Evolutionary conservation across 495 filamentous ascomycete genomes (phyloP).

Genomic region (Hyaloscypha hepaticicola): DNA sequence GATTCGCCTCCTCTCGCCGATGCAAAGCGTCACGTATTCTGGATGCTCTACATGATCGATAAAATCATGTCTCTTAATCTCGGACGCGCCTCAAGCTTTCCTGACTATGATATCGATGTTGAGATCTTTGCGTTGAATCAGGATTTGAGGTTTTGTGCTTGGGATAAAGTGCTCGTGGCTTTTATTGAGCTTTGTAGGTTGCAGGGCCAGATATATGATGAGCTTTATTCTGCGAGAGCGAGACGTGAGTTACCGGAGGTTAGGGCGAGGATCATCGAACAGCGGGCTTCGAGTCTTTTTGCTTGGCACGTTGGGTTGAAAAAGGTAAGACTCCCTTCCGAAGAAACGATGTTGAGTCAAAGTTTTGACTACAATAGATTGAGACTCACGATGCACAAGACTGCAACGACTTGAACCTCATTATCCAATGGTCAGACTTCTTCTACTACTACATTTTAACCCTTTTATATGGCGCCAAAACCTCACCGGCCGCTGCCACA

Average conservation of each 20-base stretch:
- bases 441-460: neutral
- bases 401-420: neutral
- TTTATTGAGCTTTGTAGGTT: neutral
- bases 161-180: neutral
- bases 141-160: neutral
- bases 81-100: neutral
- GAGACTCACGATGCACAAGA: neutral
- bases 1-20: neutral
- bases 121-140: neutral
- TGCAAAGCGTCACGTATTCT: neutral
- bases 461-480: neutral
- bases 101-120: neutral
- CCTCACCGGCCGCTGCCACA: neutral
- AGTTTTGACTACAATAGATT: neutral
- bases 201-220: neutral
- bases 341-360: neutral
- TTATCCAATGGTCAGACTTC: neutral
- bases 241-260: neutral
- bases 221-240: neutral
- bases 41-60: neutral
- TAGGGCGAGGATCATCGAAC: neutral
- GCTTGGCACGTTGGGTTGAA: neutral
- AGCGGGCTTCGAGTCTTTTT: neutral
- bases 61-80: neutral
- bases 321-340: neutral